Conservation (phyloP, 108 stramenopile genomes). For the Stephanodiscus minutulus region DNA sequence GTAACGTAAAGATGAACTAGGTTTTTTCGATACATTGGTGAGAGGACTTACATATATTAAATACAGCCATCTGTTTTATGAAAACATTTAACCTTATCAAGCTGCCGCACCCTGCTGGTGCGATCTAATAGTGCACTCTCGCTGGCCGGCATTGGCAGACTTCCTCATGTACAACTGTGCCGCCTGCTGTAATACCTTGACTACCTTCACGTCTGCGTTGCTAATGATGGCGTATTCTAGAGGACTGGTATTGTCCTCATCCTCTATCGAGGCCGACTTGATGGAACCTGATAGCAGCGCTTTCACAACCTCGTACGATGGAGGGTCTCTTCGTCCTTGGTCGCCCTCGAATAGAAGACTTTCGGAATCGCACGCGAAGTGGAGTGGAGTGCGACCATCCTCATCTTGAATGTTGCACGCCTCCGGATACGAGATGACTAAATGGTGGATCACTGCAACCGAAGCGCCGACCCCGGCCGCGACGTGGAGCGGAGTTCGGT, state of each 20-base stretch:
- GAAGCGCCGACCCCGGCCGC: slow-evolving; percentile 34
- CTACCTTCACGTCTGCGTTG: slow-evolving; percentile 29
- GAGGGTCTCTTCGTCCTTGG: slow-evolving; percentile 15
- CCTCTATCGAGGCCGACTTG: slow-evolving; percentile 15
- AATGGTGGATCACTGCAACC: slow-evolving; percentile 15
- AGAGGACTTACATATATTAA: too few species aligned
- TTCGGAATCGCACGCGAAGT: slow-evolving; percentile 43
- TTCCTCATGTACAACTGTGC: slow-evolving; percentile 38
- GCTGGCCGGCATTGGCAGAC: background rate
- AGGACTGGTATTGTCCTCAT: slow-evolving; percentile 42
- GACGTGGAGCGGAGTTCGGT: slow-evolving; percentile 42
- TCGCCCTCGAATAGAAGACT: slow-evolving; percentile 42
- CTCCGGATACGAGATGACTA: slow-evolving; percentile 16
- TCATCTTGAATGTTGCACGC: slow-evolving; percentile 38
- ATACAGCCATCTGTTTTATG: too few species aligned
- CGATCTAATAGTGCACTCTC: background rate
- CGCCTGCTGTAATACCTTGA: slow-evolving; percentile 45
- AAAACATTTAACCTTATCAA: too few species aligned
- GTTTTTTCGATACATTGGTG: too few species aligned
- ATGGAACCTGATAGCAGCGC: slow-evolving; percentile 20
- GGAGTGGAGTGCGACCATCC: slow-evolving; percentile 43
- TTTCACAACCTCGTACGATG: slow-evolving; percentile 15
- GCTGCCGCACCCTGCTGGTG: background rate
- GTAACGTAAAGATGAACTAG: too few species aligned
- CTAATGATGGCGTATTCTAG: slow-evolving; percentile 45